A percentile compares a stretch with the other conserved stretches of the same genome.
Conservation (phyloP, 331 rosid species). For the Acacia concinna region DNA sequence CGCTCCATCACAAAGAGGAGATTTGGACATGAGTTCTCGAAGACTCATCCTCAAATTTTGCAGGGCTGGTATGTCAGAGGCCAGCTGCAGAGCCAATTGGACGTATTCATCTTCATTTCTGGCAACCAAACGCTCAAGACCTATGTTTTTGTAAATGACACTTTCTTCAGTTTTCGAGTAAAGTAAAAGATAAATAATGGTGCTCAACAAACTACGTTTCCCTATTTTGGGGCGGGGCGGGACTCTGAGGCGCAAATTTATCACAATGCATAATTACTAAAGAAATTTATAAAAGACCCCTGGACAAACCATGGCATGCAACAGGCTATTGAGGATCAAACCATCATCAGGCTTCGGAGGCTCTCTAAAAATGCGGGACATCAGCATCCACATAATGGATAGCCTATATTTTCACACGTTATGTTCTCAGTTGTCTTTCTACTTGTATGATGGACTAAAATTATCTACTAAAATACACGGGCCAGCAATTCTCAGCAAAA, state of each 20-base stretch:
- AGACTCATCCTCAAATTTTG: constrained; percentile 76
- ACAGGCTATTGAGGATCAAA: background rate
- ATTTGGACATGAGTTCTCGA: constrained; percentile 79
- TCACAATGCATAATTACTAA: background rate
- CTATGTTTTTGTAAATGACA: constrained; percentile 41
- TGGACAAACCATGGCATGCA: background rate
- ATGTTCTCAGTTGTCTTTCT: too few relatives aligned
- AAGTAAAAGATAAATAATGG: constrained; percentile 1
- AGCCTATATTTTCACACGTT: too few relatives aligned
- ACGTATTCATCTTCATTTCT: constrained; percentile 86
- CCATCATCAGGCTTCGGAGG: background rate
- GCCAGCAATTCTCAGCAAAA: background rate
- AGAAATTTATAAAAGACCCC: background rate
- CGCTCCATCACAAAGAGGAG: constrained; percentile 86
- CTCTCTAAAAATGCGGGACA: background rate
- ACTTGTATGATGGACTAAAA: background rate
- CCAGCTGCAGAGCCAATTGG: constrained; percentile 75
- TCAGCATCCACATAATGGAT: background rate
- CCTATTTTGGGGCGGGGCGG: background rate
- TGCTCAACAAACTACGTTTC: background rate
- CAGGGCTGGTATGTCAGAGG: constrained; percentile 77
- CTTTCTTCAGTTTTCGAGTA: background rate
- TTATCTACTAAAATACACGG: background rate
- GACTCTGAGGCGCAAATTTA: too few relatives aligned
- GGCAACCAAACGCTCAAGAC: constrained; percentile 71